phyloP scores from a whole-genome alignment of 176 grass and related monocot species.

The Carex pumila region DNA sequence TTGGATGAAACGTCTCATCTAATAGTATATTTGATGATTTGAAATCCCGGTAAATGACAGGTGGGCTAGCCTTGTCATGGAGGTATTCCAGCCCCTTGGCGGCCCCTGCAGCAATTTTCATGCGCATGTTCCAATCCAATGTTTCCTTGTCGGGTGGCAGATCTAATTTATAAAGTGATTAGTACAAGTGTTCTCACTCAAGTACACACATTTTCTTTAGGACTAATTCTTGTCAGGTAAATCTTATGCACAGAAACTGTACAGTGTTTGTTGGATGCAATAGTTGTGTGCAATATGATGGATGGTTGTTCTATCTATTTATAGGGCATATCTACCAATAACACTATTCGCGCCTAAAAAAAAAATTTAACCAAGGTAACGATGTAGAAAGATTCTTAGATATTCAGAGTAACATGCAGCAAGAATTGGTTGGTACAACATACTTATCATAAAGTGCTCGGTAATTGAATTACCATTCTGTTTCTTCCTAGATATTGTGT shows the following conservation, averaged over 20 bases:
- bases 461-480: neutral
- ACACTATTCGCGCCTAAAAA: neutral
- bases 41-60: constrained; percentile 85
- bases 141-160: constrained; percentile 65
- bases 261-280: neutral
- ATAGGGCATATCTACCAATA: neutral
- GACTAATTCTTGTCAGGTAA: neutral
- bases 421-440: neutral
- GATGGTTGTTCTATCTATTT: neutral
- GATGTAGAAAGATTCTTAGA: neutral
- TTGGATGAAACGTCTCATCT: constrained; percentile 63
- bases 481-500: neutral
- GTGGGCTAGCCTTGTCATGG: constrained; percentile 81
- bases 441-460: neutral
- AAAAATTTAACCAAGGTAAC: neutral
- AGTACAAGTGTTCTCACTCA: neutral
- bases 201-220: neutral
- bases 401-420: neutral
- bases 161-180: constrained; percentile 33
- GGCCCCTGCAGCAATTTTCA: constrained; percentile 89
- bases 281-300: neutral
- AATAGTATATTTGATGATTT: constrained; percentile 83
- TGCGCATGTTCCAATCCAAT: constrained; percentile 70
- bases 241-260: neutral
- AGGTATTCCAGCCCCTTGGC: constrained; percentile 83